Conservation (phyloP, 805 yeast species). For the Kuraishia cidri region DNA sequence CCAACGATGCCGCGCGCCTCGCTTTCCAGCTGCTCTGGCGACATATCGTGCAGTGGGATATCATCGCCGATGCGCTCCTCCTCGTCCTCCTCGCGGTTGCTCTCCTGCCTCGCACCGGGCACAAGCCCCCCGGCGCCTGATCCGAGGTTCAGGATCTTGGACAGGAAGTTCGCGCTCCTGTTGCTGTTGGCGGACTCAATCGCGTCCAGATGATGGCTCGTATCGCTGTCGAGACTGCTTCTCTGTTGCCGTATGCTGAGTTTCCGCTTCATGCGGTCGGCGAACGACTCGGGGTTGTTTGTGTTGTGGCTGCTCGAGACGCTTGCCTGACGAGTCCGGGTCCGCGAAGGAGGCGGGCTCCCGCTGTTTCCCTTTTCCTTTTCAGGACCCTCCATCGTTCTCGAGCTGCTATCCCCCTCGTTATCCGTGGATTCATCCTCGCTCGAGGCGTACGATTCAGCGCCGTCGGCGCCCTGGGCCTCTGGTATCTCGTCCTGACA, state of each 20-base stretch:
- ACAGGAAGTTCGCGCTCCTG: background rate
- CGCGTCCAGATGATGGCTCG: background rate
- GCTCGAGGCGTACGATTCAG: background rate
- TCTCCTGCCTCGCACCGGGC: constrained; percentile 3
- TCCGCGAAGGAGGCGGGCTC: too few species aligned
- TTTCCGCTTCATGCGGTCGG: background rate
- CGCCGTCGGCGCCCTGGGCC: background rate
- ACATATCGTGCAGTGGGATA: constrained; percentile 20
- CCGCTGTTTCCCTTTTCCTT: background rate
- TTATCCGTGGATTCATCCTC: background rate
- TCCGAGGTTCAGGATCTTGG: constrained; percentile 1
- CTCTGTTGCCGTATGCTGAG: background rate
- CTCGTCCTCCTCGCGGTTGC: background rate
- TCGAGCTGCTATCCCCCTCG: constrained; percentile 1
- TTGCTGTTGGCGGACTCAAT: background rate
- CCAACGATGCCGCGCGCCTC: constrained; percentile 50
- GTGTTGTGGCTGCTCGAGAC: background rate
- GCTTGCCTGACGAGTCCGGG: too few species aligned
- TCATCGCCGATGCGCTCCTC: constrained; percentile 1
- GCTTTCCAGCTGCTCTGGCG: constrained; percentile 29
- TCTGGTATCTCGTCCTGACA: background rate
- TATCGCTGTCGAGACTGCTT: too few species aligned
- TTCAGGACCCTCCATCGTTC: background rate
- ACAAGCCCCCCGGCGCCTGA: constrained; percentile 1
- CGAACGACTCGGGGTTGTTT: background rate